Evolutionary conservation across 768 basidiomycete species (phyloP).

Genomic region (Phylloporus rhodoxanthus): DNA sequence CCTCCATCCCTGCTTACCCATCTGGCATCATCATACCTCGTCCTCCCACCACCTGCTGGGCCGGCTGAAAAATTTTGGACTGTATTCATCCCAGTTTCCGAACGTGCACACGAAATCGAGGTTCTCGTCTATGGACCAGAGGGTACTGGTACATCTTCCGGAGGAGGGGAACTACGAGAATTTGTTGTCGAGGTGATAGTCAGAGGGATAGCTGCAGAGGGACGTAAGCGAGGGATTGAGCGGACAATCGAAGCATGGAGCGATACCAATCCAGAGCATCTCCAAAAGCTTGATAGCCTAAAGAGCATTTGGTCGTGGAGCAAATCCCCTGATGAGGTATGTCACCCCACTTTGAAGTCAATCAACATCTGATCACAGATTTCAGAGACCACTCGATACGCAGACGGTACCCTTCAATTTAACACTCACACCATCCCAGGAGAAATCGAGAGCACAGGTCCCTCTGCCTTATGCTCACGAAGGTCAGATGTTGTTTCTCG

Average conservation of each 20-base stretch:
- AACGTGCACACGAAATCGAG: slow-evolving; percentile 54
- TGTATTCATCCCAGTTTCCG: slow-evolving; percentile 65
- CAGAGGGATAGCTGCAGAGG: slow-evolving; percentile 38
- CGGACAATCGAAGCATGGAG: slow-evolving; percentile 63
- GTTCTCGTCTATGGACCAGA: slow-evolving; percentile 51
- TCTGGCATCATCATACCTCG: slow-evolving; percentile 65
- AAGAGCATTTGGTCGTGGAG: slow-evolving; percentile 40
- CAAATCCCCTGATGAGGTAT: slow-evolving; percentile 27
- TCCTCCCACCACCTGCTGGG: slow-evolving; percentile 61
- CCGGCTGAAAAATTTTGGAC: slow-evolving; percentile 72
- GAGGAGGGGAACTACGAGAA: slow-evolving; percentile 37
- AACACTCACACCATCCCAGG: slow-evolving; percentile 74
- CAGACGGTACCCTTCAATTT: slow-evolving; percentile 84
- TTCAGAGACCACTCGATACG: slow-evolving; percentile 47
- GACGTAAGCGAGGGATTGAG: slow-evolving; percentile 51
- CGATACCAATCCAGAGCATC: slow-evolving; percentile 36
- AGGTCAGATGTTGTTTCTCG: slow-evolving; percentile 39
- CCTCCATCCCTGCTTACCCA: slow-evolving; percentile 64
- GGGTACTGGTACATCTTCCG: slow-evolving; percentile 42
- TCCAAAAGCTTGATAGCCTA: slow-evolving; percentile 49
- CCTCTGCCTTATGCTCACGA: slow-evolving; percentile 88
- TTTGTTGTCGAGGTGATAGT: slow-evolving; percentile 59
- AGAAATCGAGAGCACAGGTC: slow-evolving; percentile 71
- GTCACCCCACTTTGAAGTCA: slow-evolving; percentile 17
- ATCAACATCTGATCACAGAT: slow-evolving; percentile 1